Conservation (phyloP, 2,329 filamentous ascomycete genomes). For the Cytospora paraplurivora region DNA sequence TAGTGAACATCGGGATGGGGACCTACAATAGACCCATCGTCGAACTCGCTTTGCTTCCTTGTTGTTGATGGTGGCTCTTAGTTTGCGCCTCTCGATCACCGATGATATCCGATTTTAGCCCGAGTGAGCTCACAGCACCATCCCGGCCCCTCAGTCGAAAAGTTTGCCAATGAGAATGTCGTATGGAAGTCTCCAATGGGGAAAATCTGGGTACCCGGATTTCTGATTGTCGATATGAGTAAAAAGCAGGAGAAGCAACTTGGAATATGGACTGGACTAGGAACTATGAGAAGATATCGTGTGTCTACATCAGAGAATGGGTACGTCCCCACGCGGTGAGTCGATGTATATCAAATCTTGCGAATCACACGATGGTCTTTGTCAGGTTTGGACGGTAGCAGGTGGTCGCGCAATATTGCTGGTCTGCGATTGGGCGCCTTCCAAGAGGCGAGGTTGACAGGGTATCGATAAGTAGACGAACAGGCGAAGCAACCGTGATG, state of each 20-base stretch:
- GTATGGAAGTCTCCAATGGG: not conserved
- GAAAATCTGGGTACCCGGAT: not conserved
- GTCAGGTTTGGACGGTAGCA: constrained; percentile 14
- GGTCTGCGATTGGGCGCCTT: constrained; percentile 21
- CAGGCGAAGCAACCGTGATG: not conserved
- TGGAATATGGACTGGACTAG: not conserved
- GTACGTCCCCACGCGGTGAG: not conserved
- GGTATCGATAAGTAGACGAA: not conserved
- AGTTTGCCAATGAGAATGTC: constrained; percentile 2
- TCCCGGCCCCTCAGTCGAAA: constrained; percentile 12
- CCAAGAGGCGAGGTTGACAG: constrained; percentile 19
- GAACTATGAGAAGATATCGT: not conserved
- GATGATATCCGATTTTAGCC: constrained; percentile 27
- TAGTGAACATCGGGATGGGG: constrained; percentile 19
- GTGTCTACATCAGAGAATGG: not conserved
- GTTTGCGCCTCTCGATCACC: constrained; percentile 9
- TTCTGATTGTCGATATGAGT: not conserved
- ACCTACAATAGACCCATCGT: constrained; percentile 42
- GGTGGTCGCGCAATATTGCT: constrained; percentile 28
- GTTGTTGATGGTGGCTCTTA: constrained; percentile 5
- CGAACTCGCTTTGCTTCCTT: not conserved
- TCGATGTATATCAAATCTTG: constrained; percentile 15
- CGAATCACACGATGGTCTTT: constrained; percentile 4
- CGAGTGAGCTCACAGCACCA: constrained; percentile 25
- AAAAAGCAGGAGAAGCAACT: not conserved